phyloP scores from a whole-genome alignment of 148 eudicot species.

The Camellia japonica region DNA sequence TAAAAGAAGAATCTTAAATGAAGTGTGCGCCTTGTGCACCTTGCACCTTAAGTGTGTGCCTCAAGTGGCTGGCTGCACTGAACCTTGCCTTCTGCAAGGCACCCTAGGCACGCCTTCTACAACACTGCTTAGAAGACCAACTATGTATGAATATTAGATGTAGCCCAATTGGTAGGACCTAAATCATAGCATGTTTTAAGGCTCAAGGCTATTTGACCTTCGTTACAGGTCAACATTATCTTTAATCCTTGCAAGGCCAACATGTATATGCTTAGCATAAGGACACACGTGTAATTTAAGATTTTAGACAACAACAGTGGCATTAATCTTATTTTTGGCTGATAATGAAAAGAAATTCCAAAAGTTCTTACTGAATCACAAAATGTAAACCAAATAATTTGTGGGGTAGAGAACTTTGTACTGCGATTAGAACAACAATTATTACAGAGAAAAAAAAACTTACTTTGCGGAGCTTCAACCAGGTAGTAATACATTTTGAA shows the following conservation, averaged over 20 bases:
- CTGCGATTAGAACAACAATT: not conserved
- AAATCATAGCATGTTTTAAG: not conserved
- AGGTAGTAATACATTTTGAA: constrained; percentile 56
- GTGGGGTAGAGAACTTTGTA: not conserved
- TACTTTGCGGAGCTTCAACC: constrained; percentile 71
- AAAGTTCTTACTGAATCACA: not conserved
- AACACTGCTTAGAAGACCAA: too few species aligned
- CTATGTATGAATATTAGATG: too few species aligned
- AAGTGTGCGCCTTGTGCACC: too few species aligned
- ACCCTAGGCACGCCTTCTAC: too few species aligned
- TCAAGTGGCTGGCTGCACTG: too few species aligned
- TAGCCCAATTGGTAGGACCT: not conserved
- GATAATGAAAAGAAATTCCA: not conserved
- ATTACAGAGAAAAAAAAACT: not conserved
- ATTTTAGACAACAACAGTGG: not conserved
- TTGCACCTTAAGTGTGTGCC: too few species aligned
- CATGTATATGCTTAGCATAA: not conserved
- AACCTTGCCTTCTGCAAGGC: too few species aligned
- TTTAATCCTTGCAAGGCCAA: not conserved
- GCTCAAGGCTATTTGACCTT: constrained; percentile 4
- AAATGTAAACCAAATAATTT: not conserved
- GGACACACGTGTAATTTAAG: not conserved
- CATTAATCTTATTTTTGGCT: not conserved
- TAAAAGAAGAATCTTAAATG: too few species aligned
- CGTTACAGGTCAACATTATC: not conserved